Base-by-base conservation (phyloP, 2,329 filamentous ascomycete genomes). In the Fusarium fujikuroi region DNA sequence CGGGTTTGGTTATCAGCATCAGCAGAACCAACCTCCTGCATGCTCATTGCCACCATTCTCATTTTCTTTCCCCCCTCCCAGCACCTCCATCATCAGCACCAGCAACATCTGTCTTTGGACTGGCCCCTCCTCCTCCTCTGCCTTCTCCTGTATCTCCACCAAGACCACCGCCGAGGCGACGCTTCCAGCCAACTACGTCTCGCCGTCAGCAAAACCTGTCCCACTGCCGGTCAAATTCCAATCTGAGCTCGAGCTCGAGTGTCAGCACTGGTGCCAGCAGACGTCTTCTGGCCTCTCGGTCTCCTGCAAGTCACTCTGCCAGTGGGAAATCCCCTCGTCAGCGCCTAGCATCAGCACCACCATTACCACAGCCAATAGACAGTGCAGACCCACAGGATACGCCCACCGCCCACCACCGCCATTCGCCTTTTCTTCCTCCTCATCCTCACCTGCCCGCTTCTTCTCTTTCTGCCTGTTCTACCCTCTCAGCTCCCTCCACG, bases 361-460 rank as follows among this genome's bases (percentile, higher is more conserved):
- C 58, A 44, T 54, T 40, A 54, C 43, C 34, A 46, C 66, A 69
- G 52, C 66, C 66, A 69, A 70, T 69, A 69, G 66, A 69, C 39
- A 64, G 59, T 60, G 18, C 49, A 53, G 70, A 76, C 71, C 75
- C 75, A 75, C 74, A 64, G 42, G 60, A 69, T 39, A 70, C 71
- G 46, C 67, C 71, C 73, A 63, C 66, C 69, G 52, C 70, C 75
- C 71, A 76, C 73, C 76, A 47, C 76, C 74, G 69, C 66, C 73
- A 76, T 69, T 73, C 75, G 73, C 71, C 76, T 79, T 79, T 78
- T 80, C 74, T 77, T 77, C 72, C 72, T 74, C 77, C 76, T 75
- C 77, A 76, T 70, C 74, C 75, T 79, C 77, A 62, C 66, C 68
- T 69, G 70, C 69, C 69, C 72, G 53, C 71, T 60, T 73, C 72